These are phyloP conservation scores for Naematelia encephala DNA, from an alignment of 768 basidiomycete genomes.

Conservation along the genomic window DNA sequence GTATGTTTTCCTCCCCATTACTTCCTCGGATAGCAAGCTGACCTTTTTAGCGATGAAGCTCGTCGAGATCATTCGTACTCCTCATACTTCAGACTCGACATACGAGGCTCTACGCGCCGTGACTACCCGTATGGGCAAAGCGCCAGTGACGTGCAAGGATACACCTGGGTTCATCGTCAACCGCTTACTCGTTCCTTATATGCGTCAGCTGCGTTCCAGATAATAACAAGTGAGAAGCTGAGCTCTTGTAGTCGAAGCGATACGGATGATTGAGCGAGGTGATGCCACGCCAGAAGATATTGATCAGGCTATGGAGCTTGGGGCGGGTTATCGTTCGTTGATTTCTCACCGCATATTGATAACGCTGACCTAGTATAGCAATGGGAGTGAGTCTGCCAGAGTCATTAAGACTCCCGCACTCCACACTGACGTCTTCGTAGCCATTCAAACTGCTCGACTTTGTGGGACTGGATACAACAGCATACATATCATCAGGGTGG, in stretches of 20 bases:
- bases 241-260: slow-evolving; percentile 49
- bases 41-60: slow-evolving; percentile 50
- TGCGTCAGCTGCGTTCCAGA: slow-evolving; percentile 41
- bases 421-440: slow-evolving; percentile 17
- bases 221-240: neutral
- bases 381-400: slow-evolving; percentile 40
- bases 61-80: slow-evolving; percentile 53
- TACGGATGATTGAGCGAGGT: slow-evolving; percentile 54
- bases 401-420: neutral
- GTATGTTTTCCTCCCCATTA: slow-evolving; percentile 5
- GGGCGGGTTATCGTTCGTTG: slow-evolving; percentile 52
- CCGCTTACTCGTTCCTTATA: slow-evolving; percentile 53
- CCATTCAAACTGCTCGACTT: slow-evolving; percentile 52
- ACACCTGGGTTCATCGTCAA: slow-evolving; percentile 56
- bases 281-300: slow-evolving; percentile 51
- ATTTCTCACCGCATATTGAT: neutral
- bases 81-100: slow-evolving; percentile 49
- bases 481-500: slow-evolving; percentile 53
- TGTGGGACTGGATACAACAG: slow-evolving; percentile 53
- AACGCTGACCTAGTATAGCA: slow-evolving; percentile 23
- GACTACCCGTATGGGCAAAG: slow-evolving; percentile 51
- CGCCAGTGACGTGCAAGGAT: slow-evolving; percentile 53
- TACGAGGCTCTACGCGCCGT: slow-evolving; percentile 50
- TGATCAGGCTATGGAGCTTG: slow-evolving; percentile 55
- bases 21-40: slow-evolving; percentile 2